Base-by-base conservation (phyloP, 106 monocot species). In the Alisma plantagoaquatica region DNA sequence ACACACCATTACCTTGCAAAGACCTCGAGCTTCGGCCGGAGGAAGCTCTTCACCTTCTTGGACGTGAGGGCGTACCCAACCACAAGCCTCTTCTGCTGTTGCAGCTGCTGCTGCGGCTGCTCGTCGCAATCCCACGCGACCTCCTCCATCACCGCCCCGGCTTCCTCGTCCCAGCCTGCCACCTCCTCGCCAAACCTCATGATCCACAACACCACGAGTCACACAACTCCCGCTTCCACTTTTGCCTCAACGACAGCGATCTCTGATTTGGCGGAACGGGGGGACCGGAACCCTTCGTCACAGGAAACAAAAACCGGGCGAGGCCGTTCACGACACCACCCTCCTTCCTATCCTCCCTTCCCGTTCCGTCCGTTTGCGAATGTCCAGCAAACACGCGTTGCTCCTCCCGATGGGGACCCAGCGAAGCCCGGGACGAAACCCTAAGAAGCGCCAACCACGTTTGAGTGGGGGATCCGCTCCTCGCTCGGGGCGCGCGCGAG, bases 31-130 rank as follows among this genome's bases (percentile, higher is more conserved):
- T 87, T 93, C 29, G 93, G 93, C 76, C 87, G 87, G 43, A 93
- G 49, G 65, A 93, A 93, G 72, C 93, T 87, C 80, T 87, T 83
- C 51, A 87, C 83, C 71, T 93, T 93, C 80, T 93, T 93, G 61
- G 86, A 79, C 56, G 93, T 87, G 27, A 93, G 64, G 27, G 93
- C 93, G 56, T 80, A 93, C 16, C 93, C 93, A 14, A 93, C 93
- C 17, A 93, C 83, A 41, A 93, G 66, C 57, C 29, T 65, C 2
- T 27, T 21, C 63, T 35, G 56, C 56, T 56, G 56, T 14, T 38
- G 35, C 35, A 7, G 35, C 35, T 6, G 35, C 56, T 35, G 56
- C 56, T 23, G 56, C 23, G 56, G 10, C 0, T 12, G 21, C 35
- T 19, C 18, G 19, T 56, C 56, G 21, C 1, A 21, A 18, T 56